These are phyloP conservation scores for Aspergillus ustus DNA, from an alignment of 2,329 filamentous ascomycete genomes.

Conservation along the genomic window DNA sequence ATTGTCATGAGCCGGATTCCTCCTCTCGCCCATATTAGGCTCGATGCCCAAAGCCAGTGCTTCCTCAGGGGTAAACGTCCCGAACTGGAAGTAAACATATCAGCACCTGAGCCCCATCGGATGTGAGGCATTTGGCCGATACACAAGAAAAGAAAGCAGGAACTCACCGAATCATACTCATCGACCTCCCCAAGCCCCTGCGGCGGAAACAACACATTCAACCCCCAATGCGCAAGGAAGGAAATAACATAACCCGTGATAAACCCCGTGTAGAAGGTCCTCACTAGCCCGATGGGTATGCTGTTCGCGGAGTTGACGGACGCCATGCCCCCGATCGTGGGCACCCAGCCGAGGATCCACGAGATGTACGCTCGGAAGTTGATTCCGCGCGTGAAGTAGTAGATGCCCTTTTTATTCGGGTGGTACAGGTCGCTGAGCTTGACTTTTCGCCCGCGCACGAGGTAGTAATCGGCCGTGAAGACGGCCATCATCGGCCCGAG, in stretches of 20 bases:
- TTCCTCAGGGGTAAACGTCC: neutral
- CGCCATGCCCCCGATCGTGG: neutral
- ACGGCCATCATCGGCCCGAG: neutral
- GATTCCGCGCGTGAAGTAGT: neutral
- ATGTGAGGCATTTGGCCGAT: no score
- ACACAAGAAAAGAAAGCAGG: no score
- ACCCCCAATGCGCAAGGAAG: neutral
- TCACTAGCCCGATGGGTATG: neutral
- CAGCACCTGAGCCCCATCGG: no score
- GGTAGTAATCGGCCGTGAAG: neutral
- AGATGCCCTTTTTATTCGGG: neutral
- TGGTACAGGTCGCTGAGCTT: neutral
- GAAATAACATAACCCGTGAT: neutral
- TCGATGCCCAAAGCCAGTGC: neutral
- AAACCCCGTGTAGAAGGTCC: neutral
- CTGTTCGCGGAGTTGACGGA: neutral
- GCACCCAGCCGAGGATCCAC: neutral
- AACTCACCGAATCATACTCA: neutral
- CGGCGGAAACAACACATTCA: neutral
- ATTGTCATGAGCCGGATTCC: neutral
- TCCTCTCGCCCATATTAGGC: neutral
- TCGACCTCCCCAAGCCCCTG: neutral
- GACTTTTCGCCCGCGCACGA: neutral
- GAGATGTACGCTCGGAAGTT: neutral
- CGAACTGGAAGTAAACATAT: neutral